phyloP scores from a whole-genome alignment of 1,139 yeast genomes.

The Magnusiomyces ingens region DNA sequence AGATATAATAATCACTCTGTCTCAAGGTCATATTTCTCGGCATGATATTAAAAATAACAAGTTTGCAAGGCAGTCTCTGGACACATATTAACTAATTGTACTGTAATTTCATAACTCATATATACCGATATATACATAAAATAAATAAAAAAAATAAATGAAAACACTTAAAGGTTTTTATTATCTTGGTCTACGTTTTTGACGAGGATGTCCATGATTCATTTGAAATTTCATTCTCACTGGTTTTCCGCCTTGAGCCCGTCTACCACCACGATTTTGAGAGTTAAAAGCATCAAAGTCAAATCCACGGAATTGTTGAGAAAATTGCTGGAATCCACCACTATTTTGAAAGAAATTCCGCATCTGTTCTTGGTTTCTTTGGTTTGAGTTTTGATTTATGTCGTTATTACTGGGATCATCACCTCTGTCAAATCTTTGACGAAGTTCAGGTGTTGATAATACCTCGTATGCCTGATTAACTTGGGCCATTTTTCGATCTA shows the following conservation, averaged over 20 bases:
- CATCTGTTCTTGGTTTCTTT: background rate
- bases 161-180: too few relatives aligned
- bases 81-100: background rate
- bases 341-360: background rate
- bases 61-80: background rate
- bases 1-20: slow-evolving; percentile 26
- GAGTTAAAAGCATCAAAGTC: too few relatives aligned
- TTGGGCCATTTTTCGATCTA: slow-evolving; percentile 81
- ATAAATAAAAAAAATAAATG: too few relatives aligned
- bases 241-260: background rate
- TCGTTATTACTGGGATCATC: slow-evolving; percentile 47
- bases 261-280: background rate
- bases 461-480: slow-evolving; percentile 92
- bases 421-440: slow-evolving; percentile 60
- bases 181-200: too few relatives aligned
- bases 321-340: slow-evolving; percentile 1
- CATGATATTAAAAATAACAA: background rate
- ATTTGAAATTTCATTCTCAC: too few relatives aligned
- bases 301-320: background rate
- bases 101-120: background rate
- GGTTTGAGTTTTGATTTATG: background rate
- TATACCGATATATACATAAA: too few relatives aligned
- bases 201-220: too few relatives aligned
- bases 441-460: slow-evolving; percentile 57
- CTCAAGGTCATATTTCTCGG: slow-evolving; percentile 8